A percentile compares a stretch with the other conserved stretches of the same genome.
phyloP scores from a whole-genome alignment of 2,329 filamentous ascomycete genomes.

The Niveomyces coronatus region DNA sequence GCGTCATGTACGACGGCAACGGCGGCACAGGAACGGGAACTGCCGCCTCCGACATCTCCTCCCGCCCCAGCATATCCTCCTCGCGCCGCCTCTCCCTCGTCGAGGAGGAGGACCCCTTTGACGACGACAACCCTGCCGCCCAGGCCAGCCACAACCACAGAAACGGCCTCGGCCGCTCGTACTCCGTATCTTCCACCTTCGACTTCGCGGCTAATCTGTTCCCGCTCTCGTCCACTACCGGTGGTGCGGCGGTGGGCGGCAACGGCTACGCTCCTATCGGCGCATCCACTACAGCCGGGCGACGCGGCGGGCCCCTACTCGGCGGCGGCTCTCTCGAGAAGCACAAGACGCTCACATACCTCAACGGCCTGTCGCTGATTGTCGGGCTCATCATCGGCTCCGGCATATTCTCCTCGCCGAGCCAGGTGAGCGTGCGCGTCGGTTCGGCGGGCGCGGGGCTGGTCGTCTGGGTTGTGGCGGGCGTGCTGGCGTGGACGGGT shows the following conservation, averaged over 20 bases:
- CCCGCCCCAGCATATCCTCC: constrained; percentile 80
- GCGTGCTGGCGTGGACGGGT: constrained; percentile 91
- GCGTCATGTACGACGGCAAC: constrained; percentile 39
- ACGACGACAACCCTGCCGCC: constrained; percentile 42
- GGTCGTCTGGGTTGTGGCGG: constrained; percentile 84
- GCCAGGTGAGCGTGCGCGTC: constrained; percentile 82
- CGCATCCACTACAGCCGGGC: constrained; percentile 51
- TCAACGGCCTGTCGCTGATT: constrained; percentile 87
- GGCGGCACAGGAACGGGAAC: too few species aligned
- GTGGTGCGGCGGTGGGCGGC: constrained; percentile 29
- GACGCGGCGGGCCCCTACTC: constrained; percentile 36
- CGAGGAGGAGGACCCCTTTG: constrained; percentile 71
- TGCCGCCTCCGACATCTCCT: constrained; percentile 49
- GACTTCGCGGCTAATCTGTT: constrained; percentile 93
- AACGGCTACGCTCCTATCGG: constrained; percentile 78
- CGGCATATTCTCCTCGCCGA: constrained; percentile 91
- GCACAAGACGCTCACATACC: constrained; percentile 88
- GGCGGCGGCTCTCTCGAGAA: constrained; percentile 81
- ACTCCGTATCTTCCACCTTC: constrained; percentile 87
- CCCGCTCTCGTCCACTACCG: constrained; percentile 74
- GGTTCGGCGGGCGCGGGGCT: constrained; percentile 85
- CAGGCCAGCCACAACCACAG: background rate
- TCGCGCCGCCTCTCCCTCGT: constrained; percentile 76
- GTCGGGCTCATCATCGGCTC: constrained; percentile 92
- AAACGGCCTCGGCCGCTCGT: constrained; percentile 48